These are phyloP conservation scores for Bothriochloa decipiens DNA, from an alignment of 176 grass and related monocot species.

Conservation along the genomic window DNA sequence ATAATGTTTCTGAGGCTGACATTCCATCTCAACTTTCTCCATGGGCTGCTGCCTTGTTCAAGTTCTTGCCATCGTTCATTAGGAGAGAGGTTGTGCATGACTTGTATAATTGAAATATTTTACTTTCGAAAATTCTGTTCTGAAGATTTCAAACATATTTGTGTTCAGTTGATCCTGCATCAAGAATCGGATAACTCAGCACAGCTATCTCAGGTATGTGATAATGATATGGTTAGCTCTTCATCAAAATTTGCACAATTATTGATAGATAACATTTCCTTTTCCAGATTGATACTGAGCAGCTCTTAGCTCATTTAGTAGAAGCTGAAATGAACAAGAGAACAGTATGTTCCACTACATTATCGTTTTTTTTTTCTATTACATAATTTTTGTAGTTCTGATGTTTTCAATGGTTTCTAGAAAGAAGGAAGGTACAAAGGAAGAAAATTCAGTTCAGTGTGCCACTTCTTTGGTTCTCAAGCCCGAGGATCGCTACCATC, in stretches of 20 bases:
- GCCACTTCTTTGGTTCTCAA: conserved; percentile 80
- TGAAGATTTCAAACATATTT: not conserved
- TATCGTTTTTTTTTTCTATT: not conserved
- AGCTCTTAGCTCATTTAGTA: conserved; percentile 70
- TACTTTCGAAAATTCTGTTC: not conserved
- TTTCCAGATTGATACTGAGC: conserved; percentile 74
- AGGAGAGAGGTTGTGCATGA: conserved; percentile 58
- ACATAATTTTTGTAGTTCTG: not conserved
- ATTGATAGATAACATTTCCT: not conserved
- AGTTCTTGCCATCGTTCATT: conserved; percentile 65
- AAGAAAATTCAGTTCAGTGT: conserved; percentile 70
- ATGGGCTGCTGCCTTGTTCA: conserved; percentile 65
- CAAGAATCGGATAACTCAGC: conserved; percentile 82
- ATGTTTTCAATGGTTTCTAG: conserved; percentile 42
- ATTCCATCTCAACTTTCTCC: conserved; percentile 62
- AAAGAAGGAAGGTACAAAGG: conserved; percentile 67
- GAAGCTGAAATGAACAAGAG: conserved; percentile 64
- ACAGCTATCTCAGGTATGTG: conserved; percentile 68
- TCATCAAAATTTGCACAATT: not conserved
- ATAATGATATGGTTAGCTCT: not conserved
- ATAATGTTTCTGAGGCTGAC: conserved; percentile 43
- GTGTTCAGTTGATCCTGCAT: conserved; percentile 59
- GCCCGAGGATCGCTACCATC: conserved; percentile 70
- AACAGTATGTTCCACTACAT: conserved; percentile 42
- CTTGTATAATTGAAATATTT: conserved; percentile 2